Conservation (phyloP, 176 grass and related monocot genomes). For the Echinochloa phyllopogon region DNA sequence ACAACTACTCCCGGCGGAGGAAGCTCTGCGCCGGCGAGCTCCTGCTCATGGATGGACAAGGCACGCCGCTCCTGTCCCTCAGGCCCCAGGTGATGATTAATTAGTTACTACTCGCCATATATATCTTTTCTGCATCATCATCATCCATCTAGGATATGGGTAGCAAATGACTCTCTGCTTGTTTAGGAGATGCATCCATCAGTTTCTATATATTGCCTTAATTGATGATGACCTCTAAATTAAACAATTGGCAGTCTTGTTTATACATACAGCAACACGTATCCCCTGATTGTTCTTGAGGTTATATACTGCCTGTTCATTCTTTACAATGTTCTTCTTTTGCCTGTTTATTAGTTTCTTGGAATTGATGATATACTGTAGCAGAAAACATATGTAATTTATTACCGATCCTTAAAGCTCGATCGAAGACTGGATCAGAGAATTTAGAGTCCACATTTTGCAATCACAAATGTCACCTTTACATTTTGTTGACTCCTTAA, state of each 20-base stretch:
- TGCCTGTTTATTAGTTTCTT: neutral
- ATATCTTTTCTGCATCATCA: neutral
- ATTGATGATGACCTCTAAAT: neutral
- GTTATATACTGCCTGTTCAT: neutral
- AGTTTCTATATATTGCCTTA: neutral
- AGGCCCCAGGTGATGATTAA: conserved; percentile 64
- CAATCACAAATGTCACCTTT: neutral
- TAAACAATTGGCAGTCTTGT: neutral
- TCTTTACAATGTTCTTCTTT: neutral
- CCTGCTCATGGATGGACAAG: conserved; percentile 76
- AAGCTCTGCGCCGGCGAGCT: conserved; percentile 74
- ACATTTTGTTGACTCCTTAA: neutral
- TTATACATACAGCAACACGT: neutral
- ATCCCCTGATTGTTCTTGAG: neutral
- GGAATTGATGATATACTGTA: neutral
- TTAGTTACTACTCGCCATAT: neutral
- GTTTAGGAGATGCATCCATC: neutral
- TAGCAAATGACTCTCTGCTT: neutral
- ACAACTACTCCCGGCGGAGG: conserved; percentile 72
- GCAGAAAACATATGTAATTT: neutral
- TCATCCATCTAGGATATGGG: no score
- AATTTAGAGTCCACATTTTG: neutral
- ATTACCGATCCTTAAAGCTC: neutral
- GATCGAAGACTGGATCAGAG: neutral
- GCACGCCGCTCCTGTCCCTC: conserved; percentile 61